Conservation (phyloP, 2,329 filamentous ascomycete species). For the Chrysoporthe puriensis region DNA sequence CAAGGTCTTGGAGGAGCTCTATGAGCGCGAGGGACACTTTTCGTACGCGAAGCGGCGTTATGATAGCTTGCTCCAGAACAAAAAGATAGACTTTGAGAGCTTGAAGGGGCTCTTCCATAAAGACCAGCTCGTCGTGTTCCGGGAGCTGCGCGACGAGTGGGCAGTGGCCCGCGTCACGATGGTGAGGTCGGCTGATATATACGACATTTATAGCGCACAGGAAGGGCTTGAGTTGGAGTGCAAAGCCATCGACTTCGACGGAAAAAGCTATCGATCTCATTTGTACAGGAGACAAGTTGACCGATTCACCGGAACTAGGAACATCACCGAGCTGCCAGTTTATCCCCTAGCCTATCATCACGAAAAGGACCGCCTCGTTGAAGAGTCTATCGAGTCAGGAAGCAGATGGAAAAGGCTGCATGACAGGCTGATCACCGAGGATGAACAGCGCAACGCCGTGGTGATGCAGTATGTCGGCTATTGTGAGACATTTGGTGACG, state of each 20-base stretch:
- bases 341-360: not conserved
- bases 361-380: not conserved
- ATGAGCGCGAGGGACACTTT: not conserved
- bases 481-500: constrained; percentile 10
- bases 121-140: constrained; percentile 1
- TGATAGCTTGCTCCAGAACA: not conserved
- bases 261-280: not conserved
- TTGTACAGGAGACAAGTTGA: not conserved
- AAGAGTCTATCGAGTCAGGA: constrained; percentile 2
- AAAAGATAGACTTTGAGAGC: constrained; percentile 4
- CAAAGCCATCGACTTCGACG: constrained; percentile 12
- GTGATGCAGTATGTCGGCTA: constrained; percentile 12
- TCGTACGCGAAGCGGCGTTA: not conserved
- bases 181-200: not conserved
- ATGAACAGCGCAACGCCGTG: not conserved
- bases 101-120: constrained; percentile 1
- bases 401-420: constrained; percentile 1
- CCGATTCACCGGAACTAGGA: constrained; percentile 2
- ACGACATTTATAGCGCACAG: not conserved
- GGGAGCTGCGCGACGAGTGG: constrained; percentile 11
- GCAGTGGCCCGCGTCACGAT: not conserved
- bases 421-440: not conserved
- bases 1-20: not conserved
- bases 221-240: not conserved
- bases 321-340: not conserved